Base-by-base conservation (phyloP, 2,329 filamentous ascomycete species). In the Bipolaris sorokiniana region DNA sequence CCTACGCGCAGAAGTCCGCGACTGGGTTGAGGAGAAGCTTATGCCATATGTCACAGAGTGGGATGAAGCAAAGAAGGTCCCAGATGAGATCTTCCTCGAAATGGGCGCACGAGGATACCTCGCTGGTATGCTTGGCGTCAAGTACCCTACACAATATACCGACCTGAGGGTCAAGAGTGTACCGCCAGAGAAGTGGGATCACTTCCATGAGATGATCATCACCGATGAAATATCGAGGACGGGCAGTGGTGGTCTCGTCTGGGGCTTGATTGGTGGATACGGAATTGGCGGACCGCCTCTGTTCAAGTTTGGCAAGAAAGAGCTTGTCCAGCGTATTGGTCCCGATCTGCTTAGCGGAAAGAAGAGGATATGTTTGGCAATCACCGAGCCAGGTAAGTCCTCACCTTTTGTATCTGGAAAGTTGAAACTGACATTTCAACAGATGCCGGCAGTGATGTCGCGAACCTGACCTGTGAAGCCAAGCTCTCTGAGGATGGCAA, bases 301-400 rank as follows among this genome's bases (percentile, higher is more conserved):
- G 22, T 86, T 96, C 78, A 96, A 96, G 83, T 96, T 96, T 72
- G 95, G 92, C 71, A 90, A 90, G 81, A 90, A 94, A 82, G 81
- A 85, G 38, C 84, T 98, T 54, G 87, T 96, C 62, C 87, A 98
- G 70, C 88, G 94, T 53, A 92, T 99, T 73, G 79, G 97, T 52
- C 95, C 95, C 0, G 92, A 87, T 13, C 93, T 99, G 63, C 80
- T 99, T 55, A 87, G 86, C 61, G 95, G 95, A 62, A 92, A 98
- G 79, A 98, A 98, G 88, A 88, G 95, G 64, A 97, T 99, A 75
- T 99, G 95, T 79, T 82, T 99, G 61, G 95, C 95, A 68, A 97
- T 99, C 69, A 99, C 95, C 0, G 95, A 99, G 80, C 95, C 80
- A 16, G 75, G 74, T 76, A 71, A 47, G 68, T 31, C 36, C 2